Percentiles rank a stretch among this genome's conserved stretches.
phyloP scores from a whole-genome alignment of 139 green algal species.

The Chlamydomonas schloesseri region DNA sequence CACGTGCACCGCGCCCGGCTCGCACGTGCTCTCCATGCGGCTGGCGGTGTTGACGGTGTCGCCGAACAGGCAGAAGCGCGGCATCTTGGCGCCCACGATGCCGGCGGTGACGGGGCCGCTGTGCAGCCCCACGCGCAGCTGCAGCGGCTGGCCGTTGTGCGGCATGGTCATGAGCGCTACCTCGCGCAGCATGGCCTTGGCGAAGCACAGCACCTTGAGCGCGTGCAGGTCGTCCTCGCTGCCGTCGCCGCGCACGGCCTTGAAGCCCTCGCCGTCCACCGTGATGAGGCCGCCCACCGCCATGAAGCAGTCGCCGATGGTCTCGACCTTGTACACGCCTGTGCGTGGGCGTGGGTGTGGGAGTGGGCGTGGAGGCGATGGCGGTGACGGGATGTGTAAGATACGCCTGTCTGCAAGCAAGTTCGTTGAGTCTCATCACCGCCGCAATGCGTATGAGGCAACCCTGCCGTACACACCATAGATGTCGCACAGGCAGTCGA shows the following conservation, averaged over 20 bases:
- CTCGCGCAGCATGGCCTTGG: conserved; percentile 13
- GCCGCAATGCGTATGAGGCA: too few species aligned
- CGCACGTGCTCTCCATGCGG: conserved; percentile 63
- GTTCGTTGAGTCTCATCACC: too few species aligned
- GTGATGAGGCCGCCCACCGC: background rate
- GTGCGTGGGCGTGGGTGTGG: too few species aligned
- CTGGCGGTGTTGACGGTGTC: conserved; percentile 67
- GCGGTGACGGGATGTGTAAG: too few species aligned
- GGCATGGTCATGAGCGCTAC: background rate
- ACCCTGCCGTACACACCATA: conserved; percentile 14
- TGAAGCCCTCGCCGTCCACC: background rate
- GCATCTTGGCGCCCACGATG: conserved; percentile 51
- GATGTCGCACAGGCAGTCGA: conserved; percentile 10
- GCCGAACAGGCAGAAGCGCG: conserved; percentile 59
- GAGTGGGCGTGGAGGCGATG: too few species aligned
- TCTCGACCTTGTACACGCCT: background rate
- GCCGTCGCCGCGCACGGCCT: background rate
- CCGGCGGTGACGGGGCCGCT: conserved; percentile 30
- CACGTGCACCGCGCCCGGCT: conserved; percentile 57
- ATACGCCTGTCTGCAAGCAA: too few species aligned
- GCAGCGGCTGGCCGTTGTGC: conserved; percentile 1
- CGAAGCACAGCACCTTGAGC: background rate
- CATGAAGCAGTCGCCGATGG: conserved; percentile 22
- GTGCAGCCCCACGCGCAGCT: conserved; percentile 24
- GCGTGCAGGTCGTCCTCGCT: conserved; percentile 1